These are phyloP conservation scores for Crithidia thermophila DNA, from an alignment of 208 protist genomes.

Conservation along the genomic window DNA sequence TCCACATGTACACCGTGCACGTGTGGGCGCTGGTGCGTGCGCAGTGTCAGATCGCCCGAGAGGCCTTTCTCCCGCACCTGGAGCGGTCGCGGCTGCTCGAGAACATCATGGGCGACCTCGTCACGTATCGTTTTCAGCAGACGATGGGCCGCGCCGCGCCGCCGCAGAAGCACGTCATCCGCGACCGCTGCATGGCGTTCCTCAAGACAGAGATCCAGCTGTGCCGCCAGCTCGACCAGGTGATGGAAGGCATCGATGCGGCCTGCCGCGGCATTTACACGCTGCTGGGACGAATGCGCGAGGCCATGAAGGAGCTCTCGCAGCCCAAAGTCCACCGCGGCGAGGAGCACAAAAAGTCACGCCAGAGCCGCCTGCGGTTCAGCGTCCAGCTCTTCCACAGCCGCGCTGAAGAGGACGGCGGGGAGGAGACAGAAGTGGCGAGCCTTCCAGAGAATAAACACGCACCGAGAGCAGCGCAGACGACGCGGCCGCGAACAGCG, in stretches of 20 bases:
- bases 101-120: constrained; percentile 45
- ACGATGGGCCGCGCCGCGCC: constrained; percentile 30
- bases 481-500: constrained; percentile 40
- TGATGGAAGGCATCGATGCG: constrained; percentile 36
- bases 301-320: constrained; percentile 30
- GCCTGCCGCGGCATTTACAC: constrained; percentile 24
- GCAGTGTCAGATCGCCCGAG: constrained; percentile 31
- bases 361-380: constrained; percentile 21
- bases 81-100: constrained; percentile 34
- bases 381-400: constrained; percentile 18
- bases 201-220: constrained; percentile 42
- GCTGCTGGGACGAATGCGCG: constrained; percentile 18
- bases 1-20: constrained; percentile 47
- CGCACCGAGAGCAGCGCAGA: no score
- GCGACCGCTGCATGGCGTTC: constrained; percentile 28
- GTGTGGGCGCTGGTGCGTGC: constrained; percentile 24
- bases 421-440: neutral
- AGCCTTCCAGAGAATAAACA: no score
- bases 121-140: constrained; percentile 47
- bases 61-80: constrained; percentile 38
- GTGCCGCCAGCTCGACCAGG: constrained; percentile 33
- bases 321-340: constrained; percentile 24
- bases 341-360: constrained; percentile 24
- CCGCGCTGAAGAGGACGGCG: neutral
- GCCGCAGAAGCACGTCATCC: constrained; percentile 33